A percentile compares a stretch with the other conserved stretches of the same genome.
Conservation (phyloP, 1,139 yeast species). For the Saccharomyces hybrid region DNA sequence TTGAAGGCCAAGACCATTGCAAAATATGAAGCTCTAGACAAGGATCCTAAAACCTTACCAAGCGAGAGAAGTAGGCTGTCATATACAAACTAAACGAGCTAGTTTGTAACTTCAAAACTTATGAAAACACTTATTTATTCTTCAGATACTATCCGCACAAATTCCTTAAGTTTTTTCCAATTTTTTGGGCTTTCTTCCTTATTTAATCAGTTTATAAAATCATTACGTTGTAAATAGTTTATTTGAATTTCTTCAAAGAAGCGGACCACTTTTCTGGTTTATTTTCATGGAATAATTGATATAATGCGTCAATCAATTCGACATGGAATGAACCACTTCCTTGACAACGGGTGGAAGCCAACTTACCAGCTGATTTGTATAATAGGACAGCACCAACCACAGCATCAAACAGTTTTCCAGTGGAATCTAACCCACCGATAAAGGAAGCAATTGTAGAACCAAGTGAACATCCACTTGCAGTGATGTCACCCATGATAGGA, state of each 20-base stretch:
- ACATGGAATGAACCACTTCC: conserved; percentile 30
- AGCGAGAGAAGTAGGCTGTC: conserved; percentile 57
- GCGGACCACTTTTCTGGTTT: conserved; percentile 26
- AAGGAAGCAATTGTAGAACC: conserved; percentile 67
- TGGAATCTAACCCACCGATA: conserved; percentile 39
- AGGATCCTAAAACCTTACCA: conserved; percentile 42
- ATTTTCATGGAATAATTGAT: conserved; percentile 19
- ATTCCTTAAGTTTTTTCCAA: neutral
- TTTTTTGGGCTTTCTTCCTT: neutral
- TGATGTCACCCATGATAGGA: conserved; percentile 59
- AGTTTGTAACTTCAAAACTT: neutral
- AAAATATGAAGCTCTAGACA: conserved; percentile 39
- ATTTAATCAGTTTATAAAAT: conserved; percentile 6
- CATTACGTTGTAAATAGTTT: conserved; percentile 7
- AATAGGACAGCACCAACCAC: conserved; percentile 51
- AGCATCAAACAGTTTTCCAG: conserved; percentile 38
- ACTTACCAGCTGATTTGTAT: conserved; percentile 59
- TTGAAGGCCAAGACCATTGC: conserved; percentile 35
- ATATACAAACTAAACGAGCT: conserved; percentile 39
- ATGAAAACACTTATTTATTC: conserved; percentile 1
- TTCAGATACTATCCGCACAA: neutral
- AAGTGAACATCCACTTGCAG: conserved; percentile 84
- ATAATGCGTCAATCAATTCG: conserved; percentile 25
- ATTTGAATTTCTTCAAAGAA: conserved; percentile 7
- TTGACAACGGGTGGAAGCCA: conserved; percentile 35